Evolutionary conservation across 225 moss, liverwort and hornwort genomes (phyloP).

Genomic region (Pseudisothecium myosuroides): DNA sequence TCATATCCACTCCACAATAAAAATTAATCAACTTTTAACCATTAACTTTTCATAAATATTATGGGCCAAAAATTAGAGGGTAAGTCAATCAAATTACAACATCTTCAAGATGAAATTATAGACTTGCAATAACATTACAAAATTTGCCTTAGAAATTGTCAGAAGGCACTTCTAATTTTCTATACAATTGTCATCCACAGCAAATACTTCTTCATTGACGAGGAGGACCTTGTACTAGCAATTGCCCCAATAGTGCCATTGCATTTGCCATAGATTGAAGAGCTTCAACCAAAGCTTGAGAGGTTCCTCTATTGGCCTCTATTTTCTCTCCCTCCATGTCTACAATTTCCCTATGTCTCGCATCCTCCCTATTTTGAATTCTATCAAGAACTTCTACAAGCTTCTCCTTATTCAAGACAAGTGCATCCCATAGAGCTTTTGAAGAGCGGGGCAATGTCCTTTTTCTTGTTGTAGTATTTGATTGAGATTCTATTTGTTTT

Average conservation of each 20-base stretch:
- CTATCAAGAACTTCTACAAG: background rate
- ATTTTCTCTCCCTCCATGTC: background rate
- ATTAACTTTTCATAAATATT: too few species aligned
- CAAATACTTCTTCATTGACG: background rate
- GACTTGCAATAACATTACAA: too few species aligned
- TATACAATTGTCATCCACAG: too few species aligned
- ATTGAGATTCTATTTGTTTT: fast-evolving
- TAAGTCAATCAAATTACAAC: too few species aligned
- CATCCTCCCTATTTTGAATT: background rate
- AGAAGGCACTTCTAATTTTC: too few species aligned
- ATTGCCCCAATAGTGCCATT: background rate
- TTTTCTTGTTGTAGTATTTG: background rate
- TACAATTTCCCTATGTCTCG: background rate
- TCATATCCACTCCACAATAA: too few species aligned
- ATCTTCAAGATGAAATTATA: too few species aligned
- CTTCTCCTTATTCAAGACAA: background rate
- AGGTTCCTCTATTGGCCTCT: background rate
- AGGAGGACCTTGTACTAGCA: background rate
- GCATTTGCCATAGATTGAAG: background rate
- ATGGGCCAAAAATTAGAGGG: too few species aligned
- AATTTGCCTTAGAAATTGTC: too few species aligned
- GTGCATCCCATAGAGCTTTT: background rate
- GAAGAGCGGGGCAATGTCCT: fast-evolving
- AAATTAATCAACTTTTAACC: too few species aligned
- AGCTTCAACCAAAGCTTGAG: background rate